Evolutionary conservation across 371 early-diverging fungal species (phyloP).

Genomic region (Actinomortierella ambigua): DNA sequence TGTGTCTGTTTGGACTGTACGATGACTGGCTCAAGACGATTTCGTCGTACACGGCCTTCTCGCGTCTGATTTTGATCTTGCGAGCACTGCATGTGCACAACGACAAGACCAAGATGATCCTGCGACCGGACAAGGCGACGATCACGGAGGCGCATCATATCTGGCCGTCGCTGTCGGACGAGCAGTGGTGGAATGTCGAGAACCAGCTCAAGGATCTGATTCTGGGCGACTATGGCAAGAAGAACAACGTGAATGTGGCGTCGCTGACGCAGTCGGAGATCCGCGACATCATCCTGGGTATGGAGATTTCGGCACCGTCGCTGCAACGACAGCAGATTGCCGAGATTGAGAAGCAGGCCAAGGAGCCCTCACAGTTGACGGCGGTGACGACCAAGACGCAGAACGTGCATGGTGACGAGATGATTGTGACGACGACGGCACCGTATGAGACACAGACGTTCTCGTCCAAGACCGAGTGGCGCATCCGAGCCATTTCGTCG

Average conservation of each 20-base stretch:
- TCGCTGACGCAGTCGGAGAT: slow-evolving; percentile 97
- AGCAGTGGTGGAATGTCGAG: slow-evolving; percentile 99
- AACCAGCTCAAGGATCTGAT: slow-evolving; percentile 96
- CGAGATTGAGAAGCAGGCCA: slow-evolving; percentile 95
- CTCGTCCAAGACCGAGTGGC: slow-evolving; percentile 98
- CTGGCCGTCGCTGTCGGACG: slow-evolving; percentile 96
- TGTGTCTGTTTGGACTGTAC: slow-evolving; percentile 88
- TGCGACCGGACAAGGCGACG: slow-evolving; percentile 92
- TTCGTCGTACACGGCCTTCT: slow-evolving; percentile 97
- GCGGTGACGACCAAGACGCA: slow-evolving; percentile 96
- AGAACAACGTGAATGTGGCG: slow-evolving; percentile 98
- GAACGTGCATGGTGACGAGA: slow-evolving; percentile 98
- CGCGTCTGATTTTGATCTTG: slow-evolving; percentile 95
- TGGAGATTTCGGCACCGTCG: slow-evolving; percentile 98
- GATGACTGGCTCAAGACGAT: slow-evolving; percentile 96
- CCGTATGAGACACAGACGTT: slow-evolving; percentile 97
- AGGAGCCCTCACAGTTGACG: slow-evolving; percentile 91
- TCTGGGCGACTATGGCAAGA: slow-evolving; percentile 97
- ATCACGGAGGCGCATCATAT: slow-evolving; percentile 96
- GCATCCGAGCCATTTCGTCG: slow-evolving; percentile 94
- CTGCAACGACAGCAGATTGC: slow-evolving; percentile 97
- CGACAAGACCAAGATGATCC: slow-evolving; percentile 93
- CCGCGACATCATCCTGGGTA: slow-evolving; percentile 99
- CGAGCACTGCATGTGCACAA: slow-evolving; percentile 96
- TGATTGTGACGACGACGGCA: slow-evolving; percentile 96